phyloP scores from a whole-genome alignment of 169 alveolate genomes.

The Fabrea salina region DNA sequence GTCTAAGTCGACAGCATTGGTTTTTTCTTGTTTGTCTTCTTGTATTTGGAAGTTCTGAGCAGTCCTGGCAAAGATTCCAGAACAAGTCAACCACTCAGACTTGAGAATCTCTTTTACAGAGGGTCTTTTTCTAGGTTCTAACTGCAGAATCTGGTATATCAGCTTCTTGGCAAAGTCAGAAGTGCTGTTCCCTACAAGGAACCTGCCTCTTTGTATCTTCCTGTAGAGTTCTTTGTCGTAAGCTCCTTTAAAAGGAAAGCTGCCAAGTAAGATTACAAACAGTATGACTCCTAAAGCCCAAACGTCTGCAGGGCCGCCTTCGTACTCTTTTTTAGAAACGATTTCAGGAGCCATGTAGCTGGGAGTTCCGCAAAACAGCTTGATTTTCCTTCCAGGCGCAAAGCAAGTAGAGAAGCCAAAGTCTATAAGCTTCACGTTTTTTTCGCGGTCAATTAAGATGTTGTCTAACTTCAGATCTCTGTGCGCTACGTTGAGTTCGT shows the following conservation, averaged over 20 bases:
- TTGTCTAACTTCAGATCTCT: slow-evolving; percentile 86
- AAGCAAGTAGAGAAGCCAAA: slow-evolving; percentile 83
- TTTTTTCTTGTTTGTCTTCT: too few relatives aligned
- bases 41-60: too few relatives aligned
- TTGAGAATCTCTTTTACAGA: neutral
- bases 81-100: neutral
- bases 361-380: slow-evolving; percentile 88
- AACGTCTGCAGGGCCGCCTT: slow-evolving; percentile 75
- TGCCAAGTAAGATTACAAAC: slow-evolving; percentile 65
- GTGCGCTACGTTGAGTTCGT: slow-evolving; percentile 74
- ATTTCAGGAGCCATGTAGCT: slow-evolving; percentile 87
- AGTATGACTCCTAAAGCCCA: slow-evolving; percentile 79
- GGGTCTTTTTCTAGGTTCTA: neutral
- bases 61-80: too few relatives aligned
- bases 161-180: neutral
- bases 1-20: neutral
- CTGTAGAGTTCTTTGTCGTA: slow-evolving; percentile 58
- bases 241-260: slow-evolving; percentile 63
- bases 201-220: slow-evolving; percentile 46
- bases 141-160: neutral
- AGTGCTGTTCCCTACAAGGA: slow-evolving; percentile 31
- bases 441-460: slow-evolving; percentile 66
- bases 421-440: slow-evolving; percentile 77
- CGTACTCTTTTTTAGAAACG: slow-evolving; percentile 60
- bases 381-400: slow-evolving; percentile 61